Evolutionary conservation across 805 yeast genomes (phyloP).

Genomic region (Dipodascus geniculatus): DNA sequence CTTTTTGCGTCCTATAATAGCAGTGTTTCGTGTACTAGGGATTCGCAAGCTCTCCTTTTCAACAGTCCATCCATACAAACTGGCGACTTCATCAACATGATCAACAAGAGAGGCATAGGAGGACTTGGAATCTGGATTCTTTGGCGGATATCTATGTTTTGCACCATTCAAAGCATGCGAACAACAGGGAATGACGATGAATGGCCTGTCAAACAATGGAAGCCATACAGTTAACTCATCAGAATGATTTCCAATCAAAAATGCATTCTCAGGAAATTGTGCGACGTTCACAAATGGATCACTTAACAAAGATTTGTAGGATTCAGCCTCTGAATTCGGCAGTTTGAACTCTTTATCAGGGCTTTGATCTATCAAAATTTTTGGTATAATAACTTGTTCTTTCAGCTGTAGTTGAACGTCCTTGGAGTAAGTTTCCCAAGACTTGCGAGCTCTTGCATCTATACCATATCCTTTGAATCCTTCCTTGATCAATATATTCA

Average conservation of each 20-base stretch:
- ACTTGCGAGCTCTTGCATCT: slow-evolving; percentile 80
- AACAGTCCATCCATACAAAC: slow-evolving; percentile 67
- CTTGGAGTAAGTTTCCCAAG: slow-evolving; percentile 73
- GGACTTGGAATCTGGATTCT: slow-evolving; percentile 32
- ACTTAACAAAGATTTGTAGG: slow-evolving; percentile 3
- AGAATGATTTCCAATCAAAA: slow-evolving; percentile 87
- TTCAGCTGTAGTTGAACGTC: slow-evolving; percentile 43
- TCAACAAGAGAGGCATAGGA: slow-evolving; percentile 80
- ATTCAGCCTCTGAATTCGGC: background rate
- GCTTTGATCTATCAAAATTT: slow-evolving; percentile 39
- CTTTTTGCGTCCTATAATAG: slow-evolving; percentile 58
- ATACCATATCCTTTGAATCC: slow-evolving; percentile 78
- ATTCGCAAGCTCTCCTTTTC: slow-evolving; percentile 82
- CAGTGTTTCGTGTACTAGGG: slow-evolving; percentile 90
- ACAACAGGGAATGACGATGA: slow-evolving; percentile 90
- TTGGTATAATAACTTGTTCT: slow-evolving; percentile 80
- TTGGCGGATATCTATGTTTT: slow-evolving; percentile 45
- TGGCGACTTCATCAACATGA: slow-evolving; percentile 63
- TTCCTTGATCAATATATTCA: slow-evolving; percentile 61
- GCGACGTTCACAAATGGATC: slow-evolving; percentile 6
- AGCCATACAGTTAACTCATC: slow-evolving; percentile 95
- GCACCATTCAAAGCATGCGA: slow-evolving; percentile 79
- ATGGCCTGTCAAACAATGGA: slow-evolving; percentile 67
- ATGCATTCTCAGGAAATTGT: slow-evolving; percentile 43
- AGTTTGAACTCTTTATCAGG: slow-evolving; percentile 1